phyloP scores from a whole-genome alignment of 2,329 filamentous ascomycete species.

The Fusarium secorum region DNA sequence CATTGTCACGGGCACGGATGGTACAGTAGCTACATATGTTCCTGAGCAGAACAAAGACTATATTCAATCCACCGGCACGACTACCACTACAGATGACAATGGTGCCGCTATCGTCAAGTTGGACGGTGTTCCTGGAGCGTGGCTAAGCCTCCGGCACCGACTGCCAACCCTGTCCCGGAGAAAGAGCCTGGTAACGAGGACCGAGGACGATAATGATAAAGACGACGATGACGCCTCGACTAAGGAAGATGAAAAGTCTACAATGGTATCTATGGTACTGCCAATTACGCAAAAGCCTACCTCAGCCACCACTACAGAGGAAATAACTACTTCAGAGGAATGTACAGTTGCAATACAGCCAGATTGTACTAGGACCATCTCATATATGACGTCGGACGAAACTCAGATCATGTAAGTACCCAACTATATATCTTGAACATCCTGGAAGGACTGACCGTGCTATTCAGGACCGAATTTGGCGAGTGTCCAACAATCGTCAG shows the following conservation, averaged over 20 bases:
- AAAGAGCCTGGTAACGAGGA: not conserved
- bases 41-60: no score
- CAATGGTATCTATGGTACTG: accelerated
- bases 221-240: accelerated
- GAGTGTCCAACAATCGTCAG: not conserved
- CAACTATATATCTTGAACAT: not conserved
- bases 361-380: not conserved
- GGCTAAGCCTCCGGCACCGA: not conserved
- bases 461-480: not conserved
- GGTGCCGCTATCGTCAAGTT: no score
- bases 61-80: no score
- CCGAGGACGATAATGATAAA: no score
- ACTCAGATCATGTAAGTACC: not conserved
- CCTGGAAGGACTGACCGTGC: not conserved
- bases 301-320: not conserved
- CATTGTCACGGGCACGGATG: no score
- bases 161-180: not conserved
- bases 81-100: no score
- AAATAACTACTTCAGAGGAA: not conserved
- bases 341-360: not conserved
- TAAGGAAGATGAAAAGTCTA: not conserved
- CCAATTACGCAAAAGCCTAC: not conserved
- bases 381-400: not conserved
- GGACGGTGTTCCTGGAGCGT: no score
- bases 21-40: no score